Conservation (phyloP, 1,284 basidiomycete species). For the Xerocomus amazonicus region DNA sequence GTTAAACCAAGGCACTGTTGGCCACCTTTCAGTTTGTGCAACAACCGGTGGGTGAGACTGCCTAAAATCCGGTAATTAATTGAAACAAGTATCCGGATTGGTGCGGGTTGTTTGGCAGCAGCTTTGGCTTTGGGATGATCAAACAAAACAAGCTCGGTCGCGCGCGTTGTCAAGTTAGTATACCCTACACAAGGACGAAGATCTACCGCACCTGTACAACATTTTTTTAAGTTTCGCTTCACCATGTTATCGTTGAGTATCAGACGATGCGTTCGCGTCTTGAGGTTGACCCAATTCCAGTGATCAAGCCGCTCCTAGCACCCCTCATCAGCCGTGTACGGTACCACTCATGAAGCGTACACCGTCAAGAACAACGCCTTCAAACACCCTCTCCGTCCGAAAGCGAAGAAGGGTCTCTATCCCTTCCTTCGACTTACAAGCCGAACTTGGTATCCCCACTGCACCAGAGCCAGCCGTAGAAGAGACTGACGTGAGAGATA, state of each 20-base stretch:
- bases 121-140: conserved; percentile 21
- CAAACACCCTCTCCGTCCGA: conserved; percentile 29
- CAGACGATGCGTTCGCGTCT: conserved; percentile 3
- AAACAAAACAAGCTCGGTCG: conserved; percentile 24
- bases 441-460: conserved; percentile 19
- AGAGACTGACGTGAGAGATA: conserved; percentile 29
- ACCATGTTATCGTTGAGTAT: conserved; percentile 33
- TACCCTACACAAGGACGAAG: not conserved
- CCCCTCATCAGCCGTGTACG: conserved; percentile 29
- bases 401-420: conserved; percentile 33
- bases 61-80: no score
- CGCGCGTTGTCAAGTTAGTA: not conserved
- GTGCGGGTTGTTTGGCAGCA: conserved; percentile 27
- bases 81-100: conserved; percentile 9
- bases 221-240: not conserved
- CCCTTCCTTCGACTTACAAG: conserved; percentile 29
- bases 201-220: not conserved
- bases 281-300: conserved; percentile 23
- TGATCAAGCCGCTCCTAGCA: conserved; percentile 24
- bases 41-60: no score
- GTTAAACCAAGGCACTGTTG: no score
- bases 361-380: conserved; percentile 31
- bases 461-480: conserved; percentile 23
- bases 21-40: no score
- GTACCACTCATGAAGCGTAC: conserved; percentile 31